A percentile compares a stretch with the other conserved stretches of the same genome.
These are phyloP conservation scores for Cardamine occulta DNA, from an alignment of 345 rosid species.

Conservation along the genomic window DNA sequence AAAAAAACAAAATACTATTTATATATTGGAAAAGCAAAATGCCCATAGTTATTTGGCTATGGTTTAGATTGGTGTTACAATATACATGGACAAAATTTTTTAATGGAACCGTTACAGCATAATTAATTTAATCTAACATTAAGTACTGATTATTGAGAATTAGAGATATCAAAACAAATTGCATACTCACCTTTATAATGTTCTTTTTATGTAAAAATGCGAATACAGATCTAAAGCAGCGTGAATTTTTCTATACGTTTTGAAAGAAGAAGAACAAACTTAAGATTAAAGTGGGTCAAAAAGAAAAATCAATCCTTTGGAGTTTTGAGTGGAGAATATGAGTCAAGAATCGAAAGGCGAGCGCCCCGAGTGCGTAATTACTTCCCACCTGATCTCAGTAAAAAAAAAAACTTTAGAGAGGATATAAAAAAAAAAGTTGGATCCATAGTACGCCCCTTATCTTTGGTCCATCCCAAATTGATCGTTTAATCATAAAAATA, in stretches of 20 bases:
- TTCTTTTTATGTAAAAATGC: background rate
- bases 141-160: background rate
- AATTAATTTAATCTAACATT: background rate
- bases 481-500: constrained; percentile 9
- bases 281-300: constrained; percentile 37
- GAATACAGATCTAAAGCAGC: constrained; percentile 34
- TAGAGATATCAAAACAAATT: background rate
- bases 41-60: too few species aligned
- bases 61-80: background rate
- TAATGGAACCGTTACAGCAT: background rate
- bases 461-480: constrained; percentile 18
- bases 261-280: background rate
- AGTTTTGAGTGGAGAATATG: constrained; percentile 39
- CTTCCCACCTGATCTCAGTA: constrained; percentile 37
- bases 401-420: background rate
- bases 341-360: constrained; percentile 12
- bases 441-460: constrained; percentile 18
- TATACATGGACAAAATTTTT: background rate
- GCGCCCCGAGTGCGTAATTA: background rate
- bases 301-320: constrained; percentile 17
- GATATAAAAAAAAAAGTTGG: background rate
- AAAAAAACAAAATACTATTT: background rate
- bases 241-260: constrained; percentile 24
- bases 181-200: constrained; percentile 6
- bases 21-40: background rate